Base-by-base conservation (phyloP, 139 green algal species). In the Micromonas commoda region DNA sequence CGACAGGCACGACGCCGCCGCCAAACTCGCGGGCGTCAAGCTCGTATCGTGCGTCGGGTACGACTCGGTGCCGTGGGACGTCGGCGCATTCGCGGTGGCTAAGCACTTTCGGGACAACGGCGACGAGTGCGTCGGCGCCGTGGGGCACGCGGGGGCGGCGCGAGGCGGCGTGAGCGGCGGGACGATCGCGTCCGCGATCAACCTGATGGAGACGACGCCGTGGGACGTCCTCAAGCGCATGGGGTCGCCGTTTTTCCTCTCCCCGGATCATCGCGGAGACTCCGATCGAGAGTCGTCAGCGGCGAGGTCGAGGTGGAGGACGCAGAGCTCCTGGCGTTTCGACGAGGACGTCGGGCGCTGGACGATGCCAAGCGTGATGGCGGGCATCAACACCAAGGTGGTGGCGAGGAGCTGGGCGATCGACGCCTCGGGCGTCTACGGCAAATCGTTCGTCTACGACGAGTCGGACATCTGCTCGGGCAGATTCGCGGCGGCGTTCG, bases 31-130 rank as follows among this genome's bases (percentile, higher is more conserved):
- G 68, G 81, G 81, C 37, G 35, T 35, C 29, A 39, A 78, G 19
- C 86, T 96, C 39, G 87, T 96, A 35, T 84, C 88, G 66, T 93
- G 81, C 83, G 95, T 89, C 72, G 93, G 93, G 51, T 97, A 92
- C 80, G 93, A 97, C 89, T 88, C 70, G 75, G 85, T 93, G 0
- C 93, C 93, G 21, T 91, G 87, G 45, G 93, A 97, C 82, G 39
- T 97, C 28, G 91, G 91, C 9, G 69, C 86, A 16, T 83, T 84
- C 33, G 84, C 77, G 28, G 72, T 89, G 24, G 68, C 85, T 32
- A 4, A 61, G 35, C 24, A 70, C 60, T 61, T 73, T 28, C 61
- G 32, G 4, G 33, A 31, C 23, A n/a, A 37, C 57, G 73, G 33
- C 16, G 52, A 57, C 32, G 72, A 45, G 13, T 54, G 21, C 6